These are phyloP conservation scores for Asterochloris erici DNA, from an alignment of 139 green algal species.

Conservation along the genomic window DNA sequence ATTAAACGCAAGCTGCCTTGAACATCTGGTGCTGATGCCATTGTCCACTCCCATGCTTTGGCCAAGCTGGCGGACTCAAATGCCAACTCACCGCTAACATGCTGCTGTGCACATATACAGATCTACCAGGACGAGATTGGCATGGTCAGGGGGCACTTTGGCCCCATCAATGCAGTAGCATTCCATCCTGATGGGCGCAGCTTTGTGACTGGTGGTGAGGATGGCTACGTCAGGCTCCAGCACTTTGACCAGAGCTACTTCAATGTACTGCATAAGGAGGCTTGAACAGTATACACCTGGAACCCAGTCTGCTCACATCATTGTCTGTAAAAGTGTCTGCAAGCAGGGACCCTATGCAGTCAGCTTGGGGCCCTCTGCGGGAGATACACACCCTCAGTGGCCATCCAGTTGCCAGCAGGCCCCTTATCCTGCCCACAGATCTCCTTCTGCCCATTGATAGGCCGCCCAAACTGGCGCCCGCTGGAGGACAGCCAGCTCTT, in stretches of 20 bases:
- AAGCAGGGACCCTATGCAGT: too few relatives aligned
- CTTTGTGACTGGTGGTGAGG: slow-evolving; percentile 86
- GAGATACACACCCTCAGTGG: slow-evolving; percentile 82
- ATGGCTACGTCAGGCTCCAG: slow-evolving; percentile 97
- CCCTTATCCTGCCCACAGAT: slow-evolving; percentile 44
- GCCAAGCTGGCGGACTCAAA: background rate
- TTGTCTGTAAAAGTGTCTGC: too few relatives aligned
- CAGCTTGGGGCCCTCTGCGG: slow-evolving; percentile 19
- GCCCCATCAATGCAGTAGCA: slow-evolving; percentile 94
- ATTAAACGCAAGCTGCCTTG: background rate
- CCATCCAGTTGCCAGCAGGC: slow-evolving; percentile 60
- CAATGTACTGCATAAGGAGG: slow-evolving; percentile 1
- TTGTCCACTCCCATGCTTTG: background rate
- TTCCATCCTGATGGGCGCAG: slow-evolving; percentile 88
- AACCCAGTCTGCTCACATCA: too few relatives aligned
- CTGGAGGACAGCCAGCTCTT: slow-evolving; percentile 54
- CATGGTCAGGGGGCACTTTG: slow-evolving; percentile 95
- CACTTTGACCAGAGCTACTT: slow-evolving; percentile 77
- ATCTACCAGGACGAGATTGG: slow-evolving; percentile 96
- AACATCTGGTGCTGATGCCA: background rate
- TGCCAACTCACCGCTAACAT: background rate
- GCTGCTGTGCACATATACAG: slow-evolving; percentile 29
- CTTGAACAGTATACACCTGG: too few relatives aligned
- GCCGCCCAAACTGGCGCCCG: slow-evolving; percentile 62
- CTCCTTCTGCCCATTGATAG: slow-evolving; percentile 83